Evolutionary conservation across 345 rosid species (phyloP), one percentile per base, ranked within the genome.

Genomic region (Cochlearia excelsa): DNA sequence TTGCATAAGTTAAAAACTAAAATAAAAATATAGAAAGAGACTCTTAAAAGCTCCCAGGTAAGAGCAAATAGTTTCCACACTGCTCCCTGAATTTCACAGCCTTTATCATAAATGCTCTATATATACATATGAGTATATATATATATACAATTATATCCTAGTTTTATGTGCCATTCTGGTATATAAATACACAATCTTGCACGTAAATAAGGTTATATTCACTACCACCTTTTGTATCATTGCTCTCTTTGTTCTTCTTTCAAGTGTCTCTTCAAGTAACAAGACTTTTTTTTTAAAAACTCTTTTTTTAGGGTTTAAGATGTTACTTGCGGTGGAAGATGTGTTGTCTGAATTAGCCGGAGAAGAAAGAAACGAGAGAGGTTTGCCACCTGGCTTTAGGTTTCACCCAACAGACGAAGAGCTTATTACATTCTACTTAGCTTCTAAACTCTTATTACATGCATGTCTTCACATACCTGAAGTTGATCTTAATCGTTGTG

Each of bases 391-490:
- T 0, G 99, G 99, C n/a, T 93, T 93, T 63, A 69, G 97, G 28
- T 93, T 93, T 73, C 99, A 93, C 52, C 99, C 99, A 0, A 93
- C 99, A 0, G 99, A 93, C 47, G 99, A 93, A 69, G 99, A 93
- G 65, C 97, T 93, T 49, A 70, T 93, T 11, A 85, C 90, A 8
- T 93, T 87, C 67, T 93, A 93, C 71, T 71, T 93, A 26, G 95
- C 92, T 60, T 83, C 99, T 0, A 93, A 93, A 75, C 86, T 93
- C 57, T 84, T 89, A 49, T 84, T 89, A 49, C 71, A 80, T 61
- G 94, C 92, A 37, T 65, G 66, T 69, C 82, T 93, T 3, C 78
- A 84, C 41, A 85, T 93, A 3, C 80, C 90, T 6, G 99, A 93
- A 72, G 80, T 93, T 72, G 97, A 93, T 65, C 96, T 93, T 42